Evolutionary conservation across 2,329 filamentous ascomycete species (phyloP).

Genomic region (Sordariomycetes sp.): DNA sequence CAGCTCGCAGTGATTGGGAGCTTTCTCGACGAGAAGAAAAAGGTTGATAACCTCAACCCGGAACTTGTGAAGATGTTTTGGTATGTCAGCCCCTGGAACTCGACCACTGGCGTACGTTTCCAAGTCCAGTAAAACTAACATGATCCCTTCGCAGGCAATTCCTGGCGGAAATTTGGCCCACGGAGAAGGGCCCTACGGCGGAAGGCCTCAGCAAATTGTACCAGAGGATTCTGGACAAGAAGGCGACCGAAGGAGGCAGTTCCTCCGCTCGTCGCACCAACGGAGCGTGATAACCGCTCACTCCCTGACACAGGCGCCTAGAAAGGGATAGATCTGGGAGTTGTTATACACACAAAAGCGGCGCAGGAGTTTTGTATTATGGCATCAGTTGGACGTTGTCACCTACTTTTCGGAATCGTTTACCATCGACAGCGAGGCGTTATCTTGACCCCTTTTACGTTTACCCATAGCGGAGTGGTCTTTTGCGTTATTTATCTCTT

Average conservation of each 20-base stretch:
- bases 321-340: background rate
- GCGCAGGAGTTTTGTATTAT: background rate
- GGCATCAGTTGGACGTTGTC: background rate
- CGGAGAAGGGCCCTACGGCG: constrained; percentile 31
- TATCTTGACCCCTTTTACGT: background rate
- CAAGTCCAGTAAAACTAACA: background rate
- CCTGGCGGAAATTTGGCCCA: constrained; percentile 32
- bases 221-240: constrained; percentile 22
- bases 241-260: constrained; percentile 9
- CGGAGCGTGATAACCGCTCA: background rate
- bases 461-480: background rate
- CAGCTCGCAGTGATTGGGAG: constrained; percentile 52
- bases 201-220: constrained; percentile 32
- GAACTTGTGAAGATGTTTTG: constrained; percentile 38
- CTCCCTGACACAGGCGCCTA: background rate
- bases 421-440: background rate
- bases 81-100: constrained; percentile 21
- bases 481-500: constrained; percentile 1
- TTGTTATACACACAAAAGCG: background rate
- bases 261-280: background rate
- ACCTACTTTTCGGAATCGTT: background rate
- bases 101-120: background rate
- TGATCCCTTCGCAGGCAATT: constrained; percentile 24
- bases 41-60: constrained; percentile 27
- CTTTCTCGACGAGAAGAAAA: constrained; percentile 40